Evolutionary conservation across 805 yeast species (phyloP), one percentile per base, ranked within the genome.

Genomic region (Candida schatavii): DNA sequence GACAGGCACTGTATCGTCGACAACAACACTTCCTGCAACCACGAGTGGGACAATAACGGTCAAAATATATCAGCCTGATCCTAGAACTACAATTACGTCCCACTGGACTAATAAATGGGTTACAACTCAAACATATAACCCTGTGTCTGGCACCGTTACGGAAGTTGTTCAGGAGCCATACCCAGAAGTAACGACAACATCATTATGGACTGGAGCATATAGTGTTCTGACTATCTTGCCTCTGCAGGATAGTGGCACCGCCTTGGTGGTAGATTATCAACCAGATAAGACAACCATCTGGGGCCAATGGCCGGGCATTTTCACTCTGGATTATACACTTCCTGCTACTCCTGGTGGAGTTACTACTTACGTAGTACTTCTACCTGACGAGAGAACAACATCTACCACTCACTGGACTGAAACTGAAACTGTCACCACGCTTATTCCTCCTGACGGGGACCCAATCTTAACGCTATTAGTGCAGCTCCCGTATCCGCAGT

Each of bases 61-160:
- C 17, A 31, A 9, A 19, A 17, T 35, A 6, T 13, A 21, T 6
- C n/a, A 10, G 6, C 39, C 39, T 6, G 5, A 6, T n/a, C 6
- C 7, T 7, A 18, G 43, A 40, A 9, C 44, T 56, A 15, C 32
- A 46, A 7, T 50, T 52, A 27, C 43, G 45, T 1, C 63, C 64
- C 3, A 42, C 29, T 22, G 57, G 58, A 13, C 38, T 29, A 5
- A 22, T 28, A 4, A 46, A 45, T 35, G 43, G 40, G 2, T 48
- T 45, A 42, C 9, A 39, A 19, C 21, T 33, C n/a, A 5, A 13
- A 13, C 18, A 9, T 14, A 5, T 11, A 33, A 11, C 7, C 7
- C 7, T 11, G 10, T 11, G 7, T 23, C 27, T 7, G 27, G 27
- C 27, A 23, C 27, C 11, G 27, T 23, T 23, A 23, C 27, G 7